Base-by-base conservation (phyloP, 148 eudicot species). In the Arctostaphylos glauca region DNA sequence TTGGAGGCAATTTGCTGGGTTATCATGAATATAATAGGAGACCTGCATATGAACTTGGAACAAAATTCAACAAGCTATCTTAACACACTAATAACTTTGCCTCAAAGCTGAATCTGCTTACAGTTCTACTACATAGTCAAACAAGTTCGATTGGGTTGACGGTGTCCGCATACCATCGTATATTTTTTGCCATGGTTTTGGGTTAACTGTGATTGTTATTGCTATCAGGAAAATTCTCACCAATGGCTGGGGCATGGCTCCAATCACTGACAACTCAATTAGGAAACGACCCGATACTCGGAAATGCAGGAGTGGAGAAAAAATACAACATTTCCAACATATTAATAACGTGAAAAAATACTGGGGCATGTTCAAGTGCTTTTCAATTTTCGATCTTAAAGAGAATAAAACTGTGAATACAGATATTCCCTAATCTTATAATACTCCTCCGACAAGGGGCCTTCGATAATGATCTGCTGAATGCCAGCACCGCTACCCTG, bases 401-500 rank as follows among this genome's bases (percentile, higher is more conserved):
- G 90, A 60, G 97, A 84, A 84, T 96, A 96, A 81, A 91, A 94
- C 68, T 94, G 99, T 0, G 94, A 91, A 86, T 92, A 96, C 1
- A 96, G 90, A 86, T 88, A 83, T 58, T 96, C 98, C 78, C 96
- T 88, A 46, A 94, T 92, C 89, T 92, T 91, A 41, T 96, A 96
- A 79, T 93, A 96, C 75, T 96, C 98, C 86, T 89, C 97, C 0
- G 94, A 83, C 56, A 94, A 83, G 75, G 99, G 99, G 44, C 99
- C 98, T 91, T 96, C 99, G 13, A 96, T 88, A 49, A 96, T 87
- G 67, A 94, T 89, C 77, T 94, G 98, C 82, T 94, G 99, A 85
- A 91, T 88, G 80, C 92, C 92, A 44, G 89, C 86, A 82, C 87
- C 90, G 81, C 97, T 95, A 81, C 95, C 93, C 98, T 96, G 77